These are phyloP conservation scores for Cryomyces minteri DNA, from an alignment of 495 filamentous ascomycete genomes.

Conservation along the genomic window DNA sequence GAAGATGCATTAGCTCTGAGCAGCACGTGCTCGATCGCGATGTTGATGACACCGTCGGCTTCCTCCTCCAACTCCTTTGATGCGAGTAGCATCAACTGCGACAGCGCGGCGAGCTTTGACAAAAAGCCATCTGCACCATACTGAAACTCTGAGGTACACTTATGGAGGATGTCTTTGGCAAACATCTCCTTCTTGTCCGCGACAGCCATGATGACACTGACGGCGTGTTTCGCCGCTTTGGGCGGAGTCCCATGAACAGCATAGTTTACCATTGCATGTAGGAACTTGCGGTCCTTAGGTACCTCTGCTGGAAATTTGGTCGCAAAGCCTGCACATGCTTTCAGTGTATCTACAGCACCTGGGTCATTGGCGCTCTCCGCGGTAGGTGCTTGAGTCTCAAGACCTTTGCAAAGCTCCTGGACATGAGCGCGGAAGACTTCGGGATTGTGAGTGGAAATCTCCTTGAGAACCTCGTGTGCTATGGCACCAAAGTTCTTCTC, in stretches of 20 bases:
- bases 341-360: conserved; percentile 67
- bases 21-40: conserved; percentile 59
- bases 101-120: conserved; percentile 66
- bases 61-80: conserved; percentile 50
- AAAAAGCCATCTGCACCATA: conserved; percentile 63
- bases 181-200: conserved; percentile 73
- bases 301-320: conserved; percentile 69
- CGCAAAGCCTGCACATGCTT: conserved; percentile 81
- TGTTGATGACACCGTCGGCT: conserved; percentile 57
- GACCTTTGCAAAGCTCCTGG: conserved; percentile 71
- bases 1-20: conserved; percentile 39
- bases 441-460: conserved; percentile 77
- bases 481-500: conserved; percentile 55
- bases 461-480: conserved; percentile 80
- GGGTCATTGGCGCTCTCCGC: conserved; percentile 42
- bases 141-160: conserved; percentile 54
- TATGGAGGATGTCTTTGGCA: conserved; percentile 62
- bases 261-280: conserved; percentile 60
- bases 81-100: conserved; percentile 66
- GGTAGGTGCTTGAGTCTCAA: conserved; percentile 64
- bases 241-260: conserved; percentile 66
- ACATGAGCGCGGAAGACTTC: conserved; percentile 83
- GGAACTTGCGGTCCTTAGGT: conserved; percentile 68
- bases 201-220: conserved; percentile 70
- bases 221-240: conserved; percentile 77